Evolutionary conservation across 2,329 filamentous ascomycete genomes (phyloP).

Genomic region (Calycina herbarum): DNA sequence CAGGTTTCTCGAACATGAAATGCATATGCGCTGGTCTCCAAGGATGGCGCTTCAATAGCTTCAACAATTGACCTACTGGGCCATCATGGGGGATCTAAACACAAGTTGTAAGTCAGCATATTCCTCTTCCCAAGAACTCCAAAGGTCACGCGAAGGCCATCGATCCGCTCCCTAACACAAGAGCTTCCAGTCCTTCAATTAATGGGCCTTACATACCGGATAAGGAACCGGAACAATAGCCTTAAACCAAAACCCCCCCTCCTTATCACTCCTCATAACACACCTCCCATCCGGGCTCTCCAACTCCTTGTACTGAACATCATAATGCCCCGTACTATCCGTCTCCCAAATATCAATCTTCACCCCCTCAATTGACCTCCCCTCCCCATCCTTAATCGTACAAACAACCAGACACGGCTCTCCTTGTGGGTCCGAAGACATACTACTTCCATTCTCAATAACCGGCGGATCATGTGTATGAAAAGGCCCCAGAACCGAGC

Average conservation of each 20-base stretch:
- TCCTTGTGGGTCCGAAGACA: conserved; percentile 69
- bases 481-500: conserved; percentile 79
- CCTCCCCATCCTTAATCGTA: conserved; percentile 64
- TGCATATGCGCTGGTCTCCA: conserved; percentile 80
- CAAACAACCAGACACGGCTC: conserved; percentile 73
- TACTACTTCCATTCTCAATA: conserved; percentile 55
- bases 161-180: neutral
- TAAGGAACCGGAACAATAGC: conserved; percentile 84
- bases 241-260: conserved; percentile 82
- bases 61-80: conserved; percentile 73
- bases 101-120: neutral
- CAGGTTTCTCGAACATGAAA: conserved; percentile 83
- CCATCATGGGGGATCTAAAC: conserved; percentile 72
- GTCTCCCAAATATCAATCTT: conserved; percentile 86
- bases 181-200: neutral
- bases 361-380: conserved; percentile 62
- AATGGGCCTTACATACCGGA: conserved; percentile 41
- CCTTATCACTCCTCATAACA: conserved; percentile 65
- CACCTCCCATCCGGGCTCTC: conserved; percentile 69
- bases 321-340: conserved; percentile 76
- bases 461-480: conserved; percentile 74
- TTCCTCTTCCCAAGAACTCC: neutral
- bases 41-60: conserved; percentile 67
- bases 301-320: conserved; percentile 71
- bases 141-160: neutral